Evolutionary conservation across 164 flowering plant genomes (phyloP).

Genomic region (Stephania cephalantha): DNA sequence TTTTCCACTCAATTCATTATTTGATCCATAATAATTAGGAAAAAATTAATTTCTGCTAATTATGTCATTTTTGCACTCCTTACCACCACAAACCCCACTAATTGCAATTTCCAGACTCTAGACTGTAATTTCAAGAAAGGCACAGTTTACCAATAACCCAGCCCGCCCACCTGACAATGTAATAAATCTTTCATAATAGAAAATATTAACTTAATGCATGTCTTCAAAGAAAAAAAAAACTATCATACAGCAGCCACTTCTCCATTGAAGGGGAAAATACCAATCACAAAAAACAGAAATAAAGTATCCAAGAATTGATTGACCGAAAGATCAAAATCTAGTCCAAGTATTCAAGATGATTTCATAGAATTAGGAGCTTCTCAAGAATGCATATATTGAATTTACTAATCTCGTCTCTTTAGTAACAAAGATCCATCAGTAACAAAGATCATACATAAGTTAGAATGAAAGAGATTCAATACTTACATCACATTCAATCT

Average conservation of each 20-base stretch:
- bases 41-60: too few species aligned
- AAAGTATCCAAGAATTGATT: not conserved
- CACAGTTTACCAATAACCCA: too few species aligned
- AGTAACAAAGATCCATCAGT: not conserved
- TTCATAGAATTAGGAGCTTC: not conserved
- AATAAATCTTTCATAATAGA: too few species aligned
- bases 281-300: not conserved
- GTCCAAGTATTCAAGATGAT: not conserved
- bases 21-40: too few species aligned
- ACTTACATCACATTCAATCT: slow-evolving; percentile 84
- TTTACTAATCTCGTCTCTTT: not conserved
- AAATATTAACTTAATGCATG: too few species aligned
- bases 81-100: not conserved
- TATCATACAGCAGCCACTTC: not conserved
- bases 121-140: not conserved
- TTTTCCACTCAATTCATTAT: too few species aligned
- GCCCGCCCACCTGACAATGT: too few species aligned
- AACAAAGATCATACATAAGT: not conserved
- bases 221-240: not conserved
- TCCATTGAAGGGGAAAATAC: not conserved
- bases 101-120: not conserved
- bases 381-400: not conserved
- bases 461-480: not conserved
- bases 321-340: not conserved
- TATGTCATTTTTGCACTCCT: not conserved